Percentiles rank a stretch among this genome's conserved stretches.
These are phyloP conservation scores for Cymbidium sinense DNA, from an alignment of 106 monocot species.

Conservation along the genomic window DNA sequence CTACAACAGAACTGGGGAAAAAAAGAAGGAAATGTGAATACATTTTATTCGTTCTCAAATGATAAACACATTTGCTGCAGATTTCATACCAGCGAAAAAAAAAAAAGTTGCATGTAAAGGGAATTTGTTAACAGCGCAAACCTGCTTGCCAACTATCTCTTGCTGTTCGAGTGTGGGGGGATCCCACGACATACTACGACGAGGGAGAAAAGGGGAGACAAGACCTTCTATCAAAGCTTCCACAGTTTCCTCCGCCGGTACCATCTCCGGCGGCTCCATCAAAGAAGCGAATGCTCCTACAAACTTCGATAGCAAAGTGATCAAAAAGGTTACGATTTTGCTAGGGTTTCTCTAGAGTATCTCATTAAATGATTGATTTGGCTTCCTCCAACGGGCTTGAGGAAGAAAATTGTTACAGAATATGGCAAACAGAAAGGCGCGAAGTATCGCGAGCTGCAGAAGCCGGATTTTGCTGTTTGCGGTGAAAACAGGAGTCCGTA, in stretches of 20 bases:
- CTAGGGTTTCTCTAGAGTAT: background rate
- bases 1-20: background rate
- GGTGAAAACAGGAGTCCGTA: background rate
- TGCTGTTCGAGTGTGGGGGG: conserved; percentile 26
- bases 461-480: background rate
- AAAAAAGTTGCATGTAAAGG: background rate
- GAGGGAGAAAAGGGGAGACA: conserved; percentile 47
- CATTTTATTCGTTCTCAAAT: background rate
- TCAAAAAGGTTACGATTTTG: background rate
- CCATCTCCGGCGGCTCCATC: background rate
- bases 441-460: background rate
- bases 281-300: background rate
- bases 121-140: background rate
- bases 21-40: background rate
- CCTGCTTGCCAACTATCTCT: conserved; percentile 55
- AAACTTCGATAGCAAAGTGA: background rate
- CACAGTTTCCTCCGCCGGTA: conserved; percentile 46
- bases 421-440: background rate
- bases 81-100: background rate
- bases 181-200: background rate
- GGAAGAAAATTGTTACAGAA: background rate
- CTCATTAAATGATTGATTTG: background rate
- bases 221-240: conserved; percentile 47
- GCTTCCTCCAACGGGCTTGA: background rate
- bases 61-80: background rate